phyloP scores from a whole-genome alignment of 2,329 filamentous ascomycete genomes.

The Hypomyces rosellus region DNA sequence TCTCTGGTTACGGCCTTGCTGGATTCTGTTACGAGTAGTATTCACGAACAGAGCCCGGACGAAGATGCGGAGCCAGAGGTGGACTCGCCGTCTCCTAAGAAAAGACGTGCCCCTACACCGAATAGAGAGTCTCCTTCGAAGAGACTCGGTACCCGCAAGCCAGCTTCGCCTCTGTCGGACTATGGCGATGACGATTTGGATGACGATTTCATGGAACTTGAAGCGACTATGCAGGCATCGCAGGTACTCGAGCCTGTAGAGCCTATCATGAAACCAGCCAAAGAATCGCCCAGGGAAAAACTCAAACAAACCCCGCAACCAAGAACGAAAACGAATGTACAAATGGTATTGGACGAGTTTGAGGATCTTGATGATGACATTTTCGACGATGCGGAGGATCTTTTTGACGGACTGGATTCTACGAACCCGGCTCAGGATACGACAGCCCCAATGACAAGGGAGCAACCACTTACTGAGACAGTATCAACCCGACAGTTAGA shows the following conservation, averaged over 20 bases:
- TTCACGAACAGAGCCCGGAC: conserved; percentile 36
- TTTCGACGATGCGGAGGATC: conserved; percentile 40
- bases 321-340: background rate
- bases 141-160: background rate
- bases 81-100: conserved; percentile 41
- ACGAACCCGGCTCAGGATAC: conserved; percentile 13
- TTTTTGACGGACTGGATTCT: conserved; percentile 17
- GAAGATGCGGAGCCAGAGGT: conserved; percentile 22
- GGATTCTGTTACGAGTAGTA: conserved; percentile 55
- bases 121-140: conserved; percentile 18
- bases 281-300: background rate
- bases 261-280: background rate
- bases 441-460: conserved; percentile 3
- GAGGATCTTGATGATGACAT: conserved; percentile 60
- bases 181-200: conserved; percentile 54
- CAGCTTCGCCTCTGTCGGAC: conserved; percentile 32
- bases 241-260: conserved; percentile 26
- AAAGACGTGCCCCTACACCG: conserved; percentile 24
- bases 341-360: conserved; percentile 45
- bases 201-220: conserved; percentile 50
- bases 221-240: conserved; percentile 33
- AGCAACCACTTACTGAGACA: background rate
- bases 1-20: conserved; percentile 58
- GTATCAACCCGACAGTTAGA: conserved; percentile 8
- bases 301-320: background rate